phyloP scores from a whole-genome alignment of 768 basidiomycete genomes.

The Vararia minispora region DNA sequence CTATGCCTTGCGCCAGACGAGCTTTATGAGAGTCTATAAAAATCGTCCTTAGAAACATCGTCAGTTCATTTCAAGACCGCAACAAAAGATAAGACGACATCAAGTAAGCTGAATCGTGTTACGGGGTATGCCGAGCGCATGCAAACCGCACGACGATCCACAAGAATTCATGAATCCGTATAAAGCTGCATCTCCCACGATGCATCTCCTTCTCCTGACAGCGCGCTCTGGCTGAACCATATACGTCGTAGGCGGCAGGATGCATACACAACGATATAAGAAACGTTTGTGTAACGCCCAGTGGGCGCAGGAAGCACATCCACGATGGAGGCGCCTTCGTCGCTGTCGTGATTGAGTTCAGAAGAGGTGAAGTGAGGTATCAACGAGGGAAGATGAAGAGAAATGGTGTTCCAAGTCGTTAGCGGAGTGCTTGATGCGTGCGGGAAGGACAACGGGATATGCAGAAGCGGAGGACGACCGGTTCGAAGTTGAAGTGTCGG shows the following conservation, averaged over 20 bases:
- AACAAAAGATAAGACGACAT: too few relatives aligned
- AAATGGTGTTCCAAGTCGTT: constrained; percentile 61
- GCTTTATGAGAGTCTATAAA: too few relatives aligned
- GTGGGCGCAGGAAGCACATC: constrained; percentile 26
- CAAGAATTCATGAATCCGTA: too few relatives aligned
- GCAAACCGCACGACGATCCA: too few relatives aligned
- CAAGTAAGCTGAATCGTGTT: too few relatives aligned
- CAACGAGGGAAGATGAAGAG: constrained; percentile 47
- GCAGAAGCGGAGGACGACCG: constrained; percentile 38
- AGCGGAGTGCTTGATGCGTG: constrained; percentile 39
- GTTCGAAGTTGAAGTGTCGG: constrained; percentile 1
- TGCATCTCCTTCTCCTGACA: too few relatives aligned
- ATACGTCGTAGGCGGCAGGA: constrained; percentile 67
- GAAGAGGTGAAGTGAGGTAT: constrained; percentile 51
- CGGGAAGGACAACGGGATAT: constrained; percentile 63
- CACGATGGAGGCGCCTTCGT: constrained; percentile 15
- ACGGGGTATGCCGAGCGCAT: too few relatives aligned
- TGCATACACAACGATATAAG: constrained; percentile 69
- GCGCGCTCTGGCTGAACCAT: constrained; percentile 66
- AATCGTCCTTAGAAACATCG: too few relatives aligned
- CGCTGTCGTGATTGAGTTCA: constrained; percentile 19
- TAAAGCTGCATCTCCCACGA: too few relatives aligned
- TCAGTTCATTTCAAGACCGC: too few relatives aligned
- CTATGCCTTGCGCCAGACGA: too few relatives aligned
- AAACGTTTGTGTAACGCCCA: constrained; percentile 51